A percentile compares a stretch with the other conserved stretches of the same genome.
phyloP scores from a whole-genome alignment of 2,329 filamentous ascomycete species.

The Ophiocordyceps camponoti-floridani region DNA sequence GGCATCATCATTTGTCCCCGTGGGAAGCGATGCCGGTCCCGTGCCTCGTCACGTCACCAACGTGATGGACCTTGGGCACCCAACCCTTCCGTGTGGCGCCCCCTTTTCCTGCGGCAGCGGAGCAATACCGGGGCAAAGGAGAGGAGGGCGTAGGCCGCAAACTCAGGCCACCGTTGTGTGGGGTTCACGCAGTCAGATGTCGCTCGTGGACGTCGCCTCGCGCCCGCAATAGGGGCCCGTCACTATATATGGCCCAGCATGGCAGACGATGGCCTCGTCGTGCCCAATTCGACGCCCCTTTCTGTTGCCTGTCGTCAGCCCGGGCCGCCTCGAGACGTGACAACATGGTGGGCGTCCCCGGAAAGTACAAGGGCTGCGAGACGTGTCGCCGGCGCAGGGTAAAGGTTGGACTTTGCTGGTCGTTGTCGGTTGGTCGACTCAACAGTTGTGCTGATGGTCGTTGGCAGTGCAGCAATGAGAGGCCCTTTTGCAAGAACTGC shows the following conservation, averaged over 20 bases:
- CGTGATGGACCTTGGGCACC: background rate
- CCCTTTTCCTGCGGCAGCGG: background rate
- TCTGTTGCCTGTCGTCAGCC: too few species aligned
- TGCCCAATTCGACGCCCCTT: background rate
- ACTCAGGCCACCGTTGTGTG: conserved; percentile 1
- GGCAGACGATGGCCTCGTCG: background rate
- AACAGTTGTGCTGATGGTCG: background rate
- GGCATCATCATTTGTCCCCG: background rate
- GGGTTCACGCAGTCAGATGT: conserved; percentile 1
- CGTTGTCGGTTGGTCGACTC: background rate
- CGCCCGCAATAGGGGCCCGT: background rate
- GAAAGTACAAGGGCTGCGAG: conserved; percentile 47
- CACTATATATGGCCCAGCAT: conserved; percentile 1
- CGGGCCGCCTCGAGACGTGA: background rate
- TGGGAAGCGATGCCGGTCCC: background rate
- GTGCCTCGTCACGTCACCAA: background rate
- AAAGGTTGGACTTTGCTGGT: conserved; percentile 23
- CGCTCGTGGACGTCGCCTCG: background rate
- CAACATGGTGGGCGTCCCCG: conserved; percentile 41
- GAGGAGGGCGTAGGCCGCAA: background rate
- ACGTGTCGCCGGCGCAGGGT: conserved; percentile 41
- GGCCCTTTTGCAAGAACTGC: conserved; percentile 43
- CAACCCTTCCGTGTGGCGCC: background rate
- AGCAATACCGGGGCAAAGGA: background rate
- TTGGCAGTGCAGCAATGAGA: conserved; percentile 40